Evolutionary conservation across 1,284 basidiomycete species (phyloP).

Genomic region (Porphyrellus sp.): DNA sequence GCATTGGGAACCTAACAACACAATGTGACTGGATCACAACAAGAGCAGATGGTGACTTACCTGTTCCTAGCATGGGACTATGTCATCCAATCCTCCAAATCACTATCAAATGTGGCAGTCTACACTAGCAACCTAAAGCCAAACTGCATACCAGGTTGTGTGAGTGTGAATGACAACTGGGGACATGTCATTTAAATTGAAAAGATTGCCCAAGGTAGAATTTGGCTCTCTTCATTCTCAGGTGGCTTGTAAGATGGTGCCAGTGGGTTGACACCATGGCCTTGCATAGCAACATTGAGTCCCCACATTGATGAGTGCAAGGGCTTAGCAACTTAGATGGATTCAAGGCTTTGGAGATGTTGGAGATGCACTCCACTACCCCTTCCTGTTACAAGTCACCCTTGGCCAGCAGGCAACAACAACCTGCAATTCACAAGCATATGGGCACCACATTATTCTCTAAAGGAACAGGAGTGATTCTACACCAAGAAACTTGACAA

Average conservation of each 20-base stretch:
- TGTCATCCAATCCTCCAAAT: no score
- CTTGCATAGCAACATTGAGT: neutral
- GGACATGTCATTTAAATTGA: neutral
- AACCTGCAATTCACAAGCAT: no score
- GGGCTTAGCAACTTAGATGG: neutral
- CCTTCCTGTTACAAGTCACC: no score
- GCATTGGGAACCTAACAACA: neutral
- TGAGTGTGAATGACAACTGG: neutral
- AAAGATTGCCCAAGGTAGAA: neutral
- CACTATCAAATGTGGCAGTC: no score
- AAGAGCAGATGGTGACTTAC: no score
- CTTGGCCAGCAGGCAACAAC: no score
- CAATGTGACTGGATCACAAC: no score
- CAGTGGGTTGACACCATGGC: neutral
- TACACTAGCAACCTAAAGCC: neutral
- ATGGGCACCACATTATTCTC: no score
- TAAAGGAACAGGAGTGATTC: no score
- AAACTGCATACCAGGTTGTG: neutral
- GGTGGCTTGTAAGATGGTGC: neutral
- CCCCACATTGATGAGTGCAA: neutral
- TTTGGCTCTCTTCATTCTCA: neutral
- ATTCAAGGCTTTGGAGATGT: neutral
- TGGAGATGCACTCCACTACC: neutral
- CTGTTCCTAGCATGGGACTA: no score
- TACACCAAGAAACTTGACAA: no score